phyloP scores from a whole-genome alignment of 2,329 filamentous ascomycete genomes.

The Colletotrichum plurivorum region DNA sequence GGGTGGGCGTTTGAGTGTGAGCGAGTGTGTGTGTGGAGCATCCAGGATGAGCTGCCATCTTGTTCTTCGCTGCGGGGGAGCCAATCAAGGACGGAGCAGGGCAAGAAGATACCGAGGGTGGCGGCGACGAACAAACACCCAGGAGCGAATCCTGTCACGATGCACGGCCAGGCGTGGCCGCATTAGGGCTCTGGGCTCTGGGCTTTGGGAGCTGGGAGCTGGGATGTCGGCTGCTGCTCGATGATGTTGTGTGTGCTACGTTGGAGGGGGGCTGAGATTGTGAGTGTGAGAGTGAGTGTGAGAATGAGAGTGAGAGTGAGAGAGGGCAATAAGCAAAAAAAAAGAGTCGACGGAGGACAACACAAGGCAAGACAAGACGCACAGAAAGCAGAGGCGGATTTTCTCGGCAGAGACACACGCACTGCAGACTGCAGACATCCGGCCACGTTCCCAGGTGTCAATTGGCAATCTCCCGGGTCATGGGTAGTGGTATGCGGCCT shows the following conservation, averaged over 20 bases:
- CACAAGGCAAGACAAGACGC: too few species aligned
- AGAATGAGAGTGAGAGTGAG: too few species aligned
- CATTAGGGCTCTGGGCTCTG: not conserved
- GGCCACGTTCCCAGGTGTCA: slow-evolving; percentile 10
- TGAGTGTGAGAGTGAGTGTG: too few species aligned
- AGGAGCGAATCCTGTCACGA: slow-evolving; percentile 16
- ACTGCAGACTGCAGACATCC: too few species aligned
- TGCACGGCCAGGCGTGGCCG: slow-evolving; percentile 21
- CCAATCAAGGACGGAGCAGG: slow-evolving; percentile 34
- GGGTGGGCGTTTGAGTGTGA: not conserved
- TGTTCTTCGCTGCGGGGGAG: slow-evolving; percentile 29
- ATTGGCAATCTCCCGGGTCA: slow-evolving; percentile 10
- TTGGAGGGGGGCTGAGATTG: not conserved
- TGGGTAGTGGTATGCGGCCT: not conserved
- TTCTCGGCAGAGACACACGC: not conserved
- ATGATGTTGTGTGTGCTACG: too few species aligned
- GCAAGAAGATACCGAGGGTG: slow-evolving; percentile 38
- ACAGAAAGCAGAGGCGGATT: not conserved
- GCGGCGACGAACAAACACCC: slow-evolving; percentile 11
- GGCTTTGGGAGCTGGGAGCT: too few species aligned
- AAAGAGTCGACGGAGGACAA: too few species aligned
- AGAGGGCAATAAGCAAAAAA: too few species aligned
- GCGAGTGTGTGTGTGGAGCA: slow-evolving; percentile 6
- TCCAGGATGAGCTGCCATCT: slow-evolving; percentile 15
- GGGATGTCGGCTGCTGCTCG: too few species aligned